phyloP scores from a whole-genome alignment of 805 yeast species.

The Candida morakotiae region DNA sequence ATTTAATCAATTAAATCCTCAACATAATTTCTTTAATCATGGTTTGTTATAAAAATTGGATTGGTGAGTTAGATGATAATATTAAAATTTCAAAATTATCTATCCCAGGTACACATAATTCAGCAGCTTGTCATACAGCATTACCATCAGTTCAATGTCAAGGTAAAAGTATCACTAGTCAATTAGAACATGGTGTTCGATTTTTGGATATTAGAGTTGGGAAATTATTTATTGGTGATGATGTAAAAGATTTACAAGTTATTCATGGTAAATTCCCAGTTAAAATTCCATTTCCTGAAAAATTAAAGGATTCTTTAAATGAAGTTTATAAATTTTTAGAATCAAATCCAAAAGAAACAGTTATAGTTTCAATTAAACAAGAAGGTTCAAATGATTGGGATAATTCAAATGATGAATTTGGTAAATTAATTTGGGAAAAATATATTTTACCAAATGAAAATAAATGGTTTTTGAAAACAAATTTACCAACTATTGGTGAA shows the following conservation, averaged over 20 bases:
- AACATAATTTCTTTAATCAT: slow-evolving; percentile 15
- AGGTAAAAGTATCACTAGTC: slow-evolving; percentile 54
- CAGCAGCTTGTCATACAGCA: slow-evolving; percentile 69
- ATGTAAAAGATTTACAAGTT: slow-evolving; percentile 52
- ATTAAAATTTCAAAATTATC: slow-evolving; percentile 50
- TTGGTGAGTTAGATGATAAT: slow-evolving; percentile 49
- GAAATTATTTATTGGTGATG: slow-evolving; percentile 49
- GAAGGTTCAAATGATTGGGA: slow-evolving; percentile 71
- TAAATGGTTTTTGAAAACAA: slow-evolving; percentile 56
- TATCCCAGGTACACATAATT: slow-evolving; percentile 83
- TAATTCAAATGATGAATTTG: slow-evolving; percentile 59
- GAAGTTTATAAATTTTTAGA: slow-evolving; percentile 59
- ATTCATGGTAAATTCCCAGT: slow-evolving; percentile 79
- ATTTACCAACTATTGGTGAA: slow-evolving; percentile 57
- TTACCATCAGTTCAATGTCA: slow-evolving; percentile 79
- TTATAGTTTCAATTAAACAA: slow-evolving; percentile 65
- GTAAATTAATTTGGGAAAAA: slow-evolving; percentile 54
- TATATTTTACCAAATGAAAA: slow-evolving; percentile 48
- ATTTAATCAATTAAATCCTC: slow-evolving; percentile 5
- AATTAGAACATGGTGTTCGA: slow-evolving; percentile 70
- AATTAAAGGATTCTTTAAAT: slow-evolving; percentile 46
- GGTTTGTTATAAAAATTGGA: slow-evolving; percentile 50
- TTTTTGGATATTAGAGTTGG: slow-evolving; percentile 68
- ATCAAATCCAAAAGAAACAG: slow-evolving; percentile 52
- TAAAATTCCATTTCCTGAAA: slow-evolving; percentile 51